A percentile compares a stretch with the other conserved stretches of the same genome.
Evolutionary conservation across 108 stramenopile genomes (phyloP).

Genomic region (Aureococcus anophagefferens): DNA sequence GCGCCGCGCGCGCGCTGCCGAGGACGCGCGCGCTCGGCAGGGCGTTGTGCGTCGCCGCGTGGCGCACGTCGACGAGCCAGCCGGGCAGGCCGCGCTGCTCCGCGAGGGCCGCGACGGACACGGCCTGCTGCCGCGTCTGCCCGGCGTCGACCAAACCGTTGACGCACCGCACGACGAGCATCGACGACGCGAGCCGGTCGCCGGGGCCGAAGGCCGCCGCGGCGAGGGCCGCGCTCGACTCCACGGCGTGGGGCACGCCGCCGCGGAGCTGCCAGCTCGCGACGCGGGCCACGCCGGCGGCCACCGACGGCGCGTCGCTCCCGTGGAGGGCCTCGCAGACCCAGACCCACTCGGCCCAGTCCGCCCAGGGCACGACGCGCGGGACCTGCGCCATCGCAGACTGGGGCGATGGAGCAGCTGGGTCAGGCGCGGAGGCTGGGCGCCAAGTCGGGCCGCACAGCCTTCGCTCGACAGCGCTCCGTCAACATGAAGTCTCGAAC

Average conservation of each 20-base stretch:
- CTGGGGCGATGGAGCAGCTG: no score
- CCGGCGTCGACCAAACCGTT: slow-evolving; percentile 7
- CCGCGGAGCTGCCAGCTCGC: background rate
- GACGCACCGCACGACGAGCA: slow-evolving; percentile 3
- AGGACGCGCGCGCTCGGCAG: background rate
- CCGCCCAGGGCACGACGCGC: no score
- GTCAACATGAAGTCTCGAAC: no score
- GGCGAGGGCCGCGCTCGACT: background rate
- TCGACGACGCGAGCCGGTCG: slow-evolving; percentile 9
- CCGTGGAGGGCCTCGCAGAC: background rate
- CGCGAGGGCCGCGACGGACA: slow-evolving; percentile 4
- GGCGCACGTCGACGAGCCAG: slow-evolving; percentile 18
- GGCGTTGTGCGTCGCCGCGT: slow-evolving; percentile 8
- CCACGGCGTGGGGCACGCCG: background rate
- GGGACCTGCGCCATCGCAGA: no score
- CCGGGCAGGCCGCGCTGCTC: slow-evolving; percentile 2
- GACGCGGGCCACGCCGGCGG: background rate
- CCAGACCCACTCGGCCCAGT: no score
- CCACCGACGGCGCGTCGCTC: background rate
- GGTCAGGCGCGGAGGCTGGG: no score
- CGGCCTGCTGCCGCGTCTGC: slow-evolving; percentile 1
- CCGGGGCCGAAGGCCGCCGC: no score
- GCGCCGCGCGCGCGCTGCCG: no score
- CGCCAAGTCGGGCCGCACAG: no score
- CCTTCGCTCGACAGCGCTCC: no score